Evolutionary conservation across 306 rosid species (phyloP), one percentile per base, ranked within the genome.

Genomic region (Dryas alaskensis): DNA sequence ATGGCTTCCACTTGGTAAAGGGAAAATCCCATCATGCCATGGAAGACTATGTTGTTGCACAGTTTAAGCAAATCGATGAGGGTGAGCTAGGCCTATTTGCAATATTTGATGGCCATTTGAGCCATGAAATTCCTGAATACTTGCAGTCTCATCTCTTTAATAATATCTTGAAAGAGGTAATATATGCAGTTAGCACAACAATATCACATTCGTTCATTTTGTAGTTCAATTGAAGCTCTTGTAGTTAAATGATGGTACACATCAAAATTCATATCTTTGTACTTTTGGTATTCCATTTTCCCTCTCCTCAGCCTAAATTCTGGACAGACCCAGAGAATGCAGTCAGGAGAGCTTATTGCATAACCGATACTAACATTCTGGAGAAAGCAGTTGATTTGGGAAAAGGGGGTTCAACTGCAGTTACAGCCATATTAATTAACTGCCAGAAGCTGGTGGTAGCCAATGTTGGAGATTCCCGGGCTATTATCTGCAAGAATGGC

Each of bases 341-440:
- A 10, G 85, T 95, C 6, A 84, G 70, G 85, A 87, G 80, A 82
- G 99, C 99, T 17, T 95, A 95, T 81, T 46, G 46, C 37, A 76
- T 39, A 60, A 94, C 99, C 11, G 99, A 94, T 69, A 50, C 86
- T 3, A 76, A 84, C 44, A 94, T 94, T 87, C 87, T 94, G 69
- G 89, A 87, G 39, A 84, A 83, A 72, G 88, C 97, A 48, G 83
- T 74, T 63, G 90, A 90, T 76, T 82, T 95, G 77, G 97, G 99
- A 22, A 83, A 69, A 79, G 99, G 98, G 16, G 99, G 99, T 68
- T 95, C 99, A 65, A 95, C 99, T 57, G 99, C 99, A 44, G 99
- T 95, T 45, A 92, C 99, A 8, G 99, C 99, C 60, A 92, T 95
- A 83, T 71, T 95, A 79, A 88, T 95, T 8, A 81, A 95, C 79